Evolutionary conservation across 78 protist genomes (phyloP).

Genomic region (slime mould (Dictyostelium discoideum)): DNA sequence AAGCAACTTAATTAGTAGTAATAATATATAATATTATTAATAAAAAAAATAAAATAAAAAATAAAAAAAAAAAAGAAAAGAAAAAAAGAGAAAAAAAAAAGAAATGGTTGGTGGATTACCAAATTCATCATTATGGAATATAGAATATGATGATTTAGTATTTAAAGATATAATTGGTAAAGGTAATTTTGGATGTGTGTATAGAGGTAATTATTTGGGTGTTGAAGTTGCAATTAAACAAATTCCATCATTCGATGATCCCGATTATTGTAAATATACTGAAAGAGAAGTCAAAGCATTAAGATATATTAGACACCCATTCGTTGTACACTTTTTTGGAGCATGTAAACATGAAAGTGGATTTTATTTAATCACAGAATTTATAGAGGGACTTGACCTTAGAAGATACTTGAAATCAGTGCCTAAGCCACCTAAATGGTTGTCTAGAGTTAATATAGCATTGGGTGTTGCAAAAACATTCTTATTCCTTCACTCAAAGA

Average conservation of each 20-base stretch:
- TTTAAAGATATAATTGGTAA: slow-evolving; percentile 71
- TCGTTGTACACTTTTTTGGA: slow-evolving; percentile 75
- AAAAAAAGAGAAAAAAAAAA: background rate
- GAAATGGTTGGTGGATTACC: slow-evolving; percentile 78
- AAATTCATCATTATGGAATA: slow-evolving; percentile 46
- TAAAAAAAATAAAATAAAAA: background rate
- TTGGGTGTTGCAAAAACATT: slow-evolving; percentile 58
- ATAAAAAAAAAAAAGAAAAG: background rate
- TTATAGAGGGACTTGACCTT: slow-evolving; percentile 64
- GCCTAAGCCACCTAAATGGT: slow-evolving; percentile 48
- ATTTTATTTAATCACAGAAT: slow-evolving; percentile 54
- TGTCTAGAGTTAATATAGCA: slow-evolving; percentile 22
- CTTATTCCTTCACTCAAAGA: slow-evolving; percentile 68
- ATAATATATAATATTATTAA: too few relatives aligned
- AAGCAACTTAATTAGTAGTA: background rate
- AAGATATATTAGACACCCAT: slow-evolving; percentile 60
- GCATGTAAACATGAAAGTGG: slow-evolving; percentile 55
- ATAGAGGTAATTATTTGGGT: slow-evolving; percentile 42
- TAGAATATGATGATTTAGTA: slow-evolving; percentile 70
- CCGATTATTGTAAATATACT: slow-evolving; percentile 72
- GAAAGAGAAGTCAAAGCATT: slow-evolving; percentile 76
- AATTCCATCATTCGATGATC: slow-evolving; percentile 51
- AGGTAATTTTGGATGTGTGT: slow-evolving; percentile 77
- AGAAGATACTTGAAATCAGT: slow-evolving; percentile 20
- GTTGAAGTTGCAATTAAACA: slow-evolving; percentile 77